Percentiles rank a stretch among this genome's conserved stretches.
phyloP scores from a whole-genome alignment of 176 grass and related monocot species.

The Canna indica region DNA sequence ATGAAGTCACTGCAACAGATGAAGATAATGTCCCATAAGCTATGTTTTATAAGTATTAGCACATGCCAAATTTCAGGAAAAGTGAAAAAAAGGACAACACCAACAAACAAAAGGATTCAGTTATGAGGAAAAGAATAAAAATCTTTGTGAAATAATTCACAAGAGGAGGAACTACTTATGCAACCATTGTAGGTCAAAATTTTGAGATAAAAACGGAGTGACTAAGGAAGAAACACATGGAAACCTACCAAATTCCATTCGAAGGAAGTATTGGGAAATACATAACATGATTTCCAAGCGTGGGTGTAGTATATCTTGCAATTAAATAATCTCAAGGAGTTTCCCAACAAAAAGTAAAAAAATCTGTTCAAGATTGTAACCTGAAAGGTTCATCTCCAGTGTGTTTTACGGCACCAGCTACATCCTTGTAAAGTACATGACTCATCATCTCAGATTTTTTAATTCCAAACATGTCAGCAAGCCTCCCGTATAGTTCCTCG shows the following conservation, averaged over 20 bases:
- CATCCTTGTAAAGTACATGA: conserved; percentile 55
- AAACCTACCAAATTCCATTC: neutral
- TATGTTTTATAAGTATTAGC: neutral
- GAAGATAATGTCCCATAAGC: neutral
- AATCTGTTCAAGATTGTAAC: conserved; percentile 20
- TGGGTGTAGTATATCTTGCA: neutral
- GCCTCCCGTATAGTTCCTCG: conserved; percentile 52
- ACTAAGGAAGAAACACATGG: neutral
- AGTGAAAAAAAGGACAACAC: too few relatives aligned
- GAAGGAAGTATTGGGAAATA: neutral
- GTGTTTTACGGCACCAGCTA: conserved; percentile 52
- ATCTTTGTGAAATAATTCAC: neutral
- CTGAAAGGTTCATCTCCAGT: conserved; percentile 56
- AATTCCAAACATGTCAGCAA: conserved; percentile 57
- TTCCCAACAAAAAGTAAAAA: neutral
- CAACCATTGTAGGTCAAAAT: too few relatives aligned
- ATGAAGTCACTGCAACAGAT: conserved; percentile 48
- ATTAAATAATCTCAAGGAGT: neutral
- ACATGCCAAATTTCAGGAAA: neutral
- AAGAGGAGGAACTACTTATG: too few relatives aligned
- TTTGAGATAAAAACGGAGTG: neutral
- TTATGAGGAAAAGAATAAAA: neutral
- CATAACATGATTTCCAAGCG: neutral
- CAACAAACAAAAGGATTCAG: neutral
- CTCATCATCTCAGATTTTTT: conserved; percentile 39